Percentiles rank a stretch among this genome's conserved stretches.
phyloP scores from a whole-genome alignment of 352 stramenopile species.

The Phytophthora pseudosyringae region DNA sequence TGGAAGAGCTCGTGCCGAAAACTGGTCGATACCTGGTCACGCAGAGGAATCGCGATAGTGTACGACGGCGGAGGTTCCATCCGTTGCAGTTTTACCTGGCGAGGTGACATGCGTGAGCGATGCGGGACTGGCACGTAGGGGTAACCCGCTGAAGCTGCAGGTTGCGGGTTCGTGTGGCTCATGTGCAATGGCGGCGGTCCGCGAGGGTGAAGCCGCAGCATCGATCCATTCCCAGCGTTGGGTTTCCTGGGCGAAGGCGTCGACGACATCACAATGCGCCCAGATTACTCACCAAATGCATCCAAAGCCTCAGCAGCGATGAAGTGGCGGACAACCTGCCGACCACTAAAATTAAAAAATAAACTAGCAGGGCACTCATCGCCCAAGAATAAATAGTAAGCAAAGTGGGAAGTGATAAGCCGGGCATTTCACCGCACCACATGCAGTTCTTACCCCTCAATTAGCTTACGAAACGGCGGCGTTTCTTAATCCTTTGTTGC shows the following conservation, averaged over 20 bases:
- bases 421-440: conserved; percentile 2
- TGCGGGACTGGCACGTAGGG: conserved; percentile 14
- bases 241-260: conserved; percentile 22
- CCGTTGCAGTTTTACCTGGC: conserved; percentile 44
- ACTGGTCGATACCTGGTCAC: conserved; percentile 44
- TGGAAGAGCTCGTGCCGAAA: conserved; percentile 73
- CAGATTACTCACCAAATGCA: neutral
- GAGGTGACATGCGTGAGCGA: conserved; percentile 36
- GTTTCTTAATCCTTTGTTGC: conserved; percentile 16
- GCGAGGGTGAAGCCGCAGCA: conserved; percentile 29
- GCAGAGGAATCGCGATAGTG: conserved; percentile 30
- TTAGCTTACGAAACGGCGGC: conserved; percentile 14
- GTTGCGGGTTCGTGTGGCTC: conserved; percentile 14
- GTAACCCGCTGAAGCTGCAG: conserved; percentile 25
- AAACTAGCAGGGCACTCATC: neutral
- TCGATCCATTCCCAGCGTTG: conserved; percentile 16
- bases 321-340: neutral
- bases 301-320: neutral
- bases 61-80: conserved; percentile 34
- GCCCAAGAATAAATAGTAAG: conserved; percentile 17
- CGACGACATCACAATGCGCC: conserved; percentile 13
- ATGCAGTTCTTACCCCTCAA: conserved; percentile 15
- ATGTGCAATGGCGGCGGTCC: conserved; percentile 26
- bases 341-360: conserved; percentile 10
- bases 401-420: neutral